These are phyloP conservation scores for Trametes polyzona DNA, from an alignment of 1,284 basidiomycete species.

Conservation along the genomic window DNA sequence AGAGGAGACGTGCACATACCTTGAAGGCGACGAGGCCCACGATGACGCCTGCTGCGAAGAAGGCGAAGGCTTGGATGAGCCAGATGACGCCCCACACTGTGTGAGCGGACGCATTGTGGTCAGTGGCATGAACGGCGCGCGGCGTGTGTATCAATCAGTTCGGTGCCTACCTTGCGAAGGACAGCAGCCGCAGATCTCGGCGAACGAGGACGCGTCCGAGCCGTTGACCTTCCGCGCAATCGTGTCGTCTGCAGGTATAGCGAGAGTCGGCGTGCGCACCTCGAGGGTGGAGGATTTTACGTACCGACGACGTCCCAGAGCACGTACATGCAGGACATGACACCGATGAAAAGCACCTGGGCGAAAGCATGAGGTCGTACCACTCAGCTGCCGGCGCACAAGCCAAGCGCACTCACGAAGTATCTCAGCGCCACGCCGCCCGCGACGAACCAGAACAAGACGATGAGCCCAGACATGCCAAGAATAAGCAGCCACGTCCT, in stretches of 20 bases:
- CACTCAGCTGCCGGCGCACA: slow-evolving; percentile 17
- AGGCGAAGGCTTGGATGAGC: slow-evolving; percentile 81
- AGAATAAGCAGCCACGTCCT: slow-evolving; percentile 78
- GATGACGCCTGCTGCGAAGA: slow-evolving; percentile 83
- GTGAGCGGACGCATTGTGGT: background rate
- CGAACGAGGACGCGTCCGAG: slow-evolving; percentile 91
- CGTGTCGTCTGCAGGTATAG: slow-evolving; percentile 72
- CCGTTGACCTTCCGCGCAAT: slow-evolving; percentile 89
- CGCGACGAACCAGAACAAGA: slow-evolving; percentile 86
- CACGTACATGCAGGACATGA: slow-evolving; percentile 90
- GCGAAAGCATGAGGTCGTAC: slow-evolving; percentile 17
- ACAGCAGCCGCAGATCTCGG: slow-evolving; percentile 83
- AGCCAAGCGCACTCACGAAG: slow-evolving; percentile 50
- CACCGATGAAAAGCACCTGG: slow-evolving; percentile 91
- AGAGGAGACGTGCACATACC: slow-evolving; percentile 41
- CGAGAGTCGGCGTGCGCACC: background rate
- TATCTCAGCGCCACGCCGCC: slow-evolving; percentile 74
- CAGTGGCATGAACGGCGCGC: slow-evolving; percentile 3
- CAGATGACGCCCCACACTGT: slow-evolving; percentile 89
- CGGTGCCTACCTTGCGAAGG: slow-evolving; percentile 60
- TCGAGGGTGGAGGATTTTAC: slow-evolving; percentile 22
- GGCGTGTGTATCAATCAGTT: too few relatives aligned
- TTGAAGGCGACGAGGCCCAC: slow-evolving; percentile 90
- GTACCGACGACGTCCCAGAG: slow-evolving; percentile 86
- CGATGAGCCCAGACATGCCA: slow-evolving; percentile 75